phyloP scores from a whole-genome alignment of 352 stramenopile species.

The Elongisporangium anandrum region DNA sequence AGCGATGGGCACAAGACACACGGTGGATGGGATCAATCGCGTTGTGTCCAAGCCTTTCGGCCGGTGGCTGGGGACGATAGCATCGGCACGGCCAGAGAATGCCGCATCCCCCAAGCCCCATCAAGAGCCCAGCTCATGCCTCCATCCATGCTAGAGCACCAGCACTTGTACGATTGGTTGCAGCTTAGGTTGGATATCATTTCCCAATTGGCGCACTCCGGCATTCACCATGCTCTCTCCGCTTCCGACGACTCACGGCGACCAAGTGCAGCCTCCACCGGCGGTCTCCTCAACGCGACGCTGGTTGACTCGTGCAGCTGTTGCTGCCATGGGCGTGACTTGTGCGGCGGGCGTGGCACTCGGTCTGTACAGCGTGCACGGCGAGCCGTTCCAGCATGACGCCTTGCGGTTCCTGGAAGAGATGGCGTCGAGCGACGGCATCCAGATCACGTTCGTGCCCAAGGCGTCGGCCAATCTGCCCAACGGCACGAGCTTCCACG shows the following conservation, averaged over 20 bases:
- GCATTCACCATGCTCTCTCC: not conserved
- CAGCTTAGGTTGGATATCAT: not conserved
- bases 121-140: not conserved
- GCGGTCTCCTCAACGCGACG: not conserved
- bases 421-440: conserved; percentile 1
- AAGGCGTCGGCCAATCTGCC: conserved; percentile 1
- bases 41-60: not conserved
- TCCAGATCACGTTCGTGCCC: conserved; percentile 3
- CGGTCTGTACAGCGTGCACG: conserved; percentile 2
- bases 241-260: not conserved
- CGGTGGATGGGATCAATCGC: not conserved
- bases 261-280: not conserved
- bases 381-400: conserved; percentile 6
- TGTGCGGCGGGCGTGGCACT: not conserved
- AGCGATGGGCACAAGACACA: not conserved
- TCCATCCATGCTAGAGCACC: not conserved
- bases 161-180: not conserved
- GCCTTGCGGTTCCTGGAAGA: conserved; percentile 3
- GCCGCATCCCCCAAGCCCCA: not conserved
- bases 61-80: not conserved
- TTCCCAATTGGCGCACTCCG: not conserved
- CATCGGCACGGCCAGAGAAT: not conserved
- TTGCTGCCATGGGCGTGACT: not conserved
- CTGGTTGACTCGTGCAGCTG: not conserved
- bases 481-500: conserved; percentile 21